A percentile compares a stretch with the other conserved stretches of the same genome.
These are phyloP conservation scores for Camelina laxa DNA, from an alignment of 345 rosid species.

Conservation along the genomic window DNA sequence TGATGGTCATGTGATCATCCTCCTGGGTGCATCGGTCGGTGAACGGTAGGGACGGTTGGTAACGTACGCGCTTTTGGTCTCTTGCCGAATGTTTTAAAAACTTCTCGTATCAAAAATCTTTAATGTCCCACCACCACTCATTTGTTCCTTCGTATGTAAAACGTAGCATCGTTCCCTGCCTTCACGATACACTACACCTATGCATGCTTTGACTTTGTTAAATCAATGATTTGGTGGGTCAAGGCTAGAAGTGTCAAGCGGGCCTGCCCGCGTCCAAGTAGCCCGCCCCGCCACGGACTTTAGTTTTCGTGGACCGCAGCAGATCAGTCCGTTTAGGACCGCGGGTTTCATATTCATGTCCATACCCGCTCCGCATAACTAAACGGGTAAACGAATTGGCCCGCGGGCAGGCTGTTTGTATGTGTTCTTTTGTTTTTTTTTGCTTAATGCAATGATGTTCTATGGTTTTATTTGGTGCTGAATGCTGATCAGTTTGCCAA, in stretches of 20 bases:
- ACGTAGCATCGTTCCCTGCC: background rate
- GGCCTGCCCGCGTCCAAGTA: too few species aligned
- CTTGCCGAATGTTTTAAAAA: constrained; percentile 16
- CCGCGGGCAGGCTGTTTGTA: too few species aligned
- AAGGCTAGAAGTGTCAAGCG: background rate
- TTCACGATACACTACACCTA: background rate
- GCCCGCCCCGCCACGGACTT: too few species aligned
- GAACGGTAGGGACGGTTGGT: constrained; percentile 32
- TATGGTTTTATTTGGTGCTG: too few species aligned
- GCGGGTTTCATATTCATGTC: too few species aligned
- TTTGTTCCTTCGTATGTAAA: constrained; percentile 1
- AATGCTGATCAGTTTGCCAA: too few species aligned
- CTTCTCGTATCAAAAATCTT: background rate
- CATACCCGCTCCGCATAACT: too few species aligned
- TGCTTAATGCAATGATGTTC: too few species aligned
- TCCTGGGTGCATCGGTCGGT: background rate
- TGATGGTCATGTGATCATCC: constrained; percentile 21
- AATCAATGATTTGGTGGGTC: constrained; percentile 2
- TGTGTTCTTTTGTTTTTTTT: too few species aligned
- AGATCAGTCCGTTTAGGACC: too few species aligned
- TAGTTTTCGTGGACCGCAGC: too few species aligned
- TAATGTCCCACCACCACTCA: constrained; percentile 21
- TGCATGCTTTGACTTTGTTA: background rate
- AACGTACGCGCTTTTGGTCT: constrained; percentile 11
- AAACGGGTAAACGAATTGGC: too few species aligned